These are phyloP conservation scores for Pistacia atlantica DNA, from an alignment of 345 rosid genomes.

Conservation along the genomic window DNA sequence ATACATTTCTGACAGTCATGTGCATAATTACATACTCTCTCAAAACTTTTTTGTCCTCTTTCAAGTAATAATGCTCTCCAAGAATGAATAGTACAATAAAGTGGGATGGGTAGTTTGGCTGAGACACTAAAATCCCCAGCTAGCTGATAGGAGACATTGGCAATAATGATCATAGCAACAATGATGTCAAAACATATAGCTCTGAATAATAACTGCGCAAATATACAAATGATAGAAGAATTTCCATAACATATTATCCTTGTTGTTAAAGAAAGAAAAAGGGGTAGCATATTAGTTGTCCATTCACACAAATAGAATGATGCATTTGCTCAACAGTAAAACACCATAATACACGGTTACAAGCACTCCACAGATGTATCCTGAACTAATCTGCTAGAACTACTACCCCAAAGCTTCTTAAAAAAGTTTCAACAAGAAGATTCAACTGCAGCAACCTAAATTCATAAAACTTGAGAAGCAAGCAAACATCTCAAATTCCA, in stretches of 20 bases:
- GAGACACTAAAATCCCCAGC: no score
- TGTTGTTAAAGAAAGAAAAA: neutral
- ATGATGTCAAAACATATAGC: no score
- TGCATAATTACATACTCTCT: neutral
- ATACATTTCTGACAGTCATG: neutral
- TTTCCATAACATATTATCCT: no score
- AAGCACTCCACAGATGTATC: neutral
- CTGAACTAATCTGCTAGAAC: neutral
- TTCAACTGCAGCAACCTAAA: neutral
- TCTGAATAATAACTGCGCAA: no score
- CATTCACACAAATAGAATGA: neutral
- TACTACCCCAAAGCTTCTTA: neutral
- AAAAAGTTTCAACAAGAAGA: neutral
- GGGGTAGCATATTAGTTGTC: neutral
- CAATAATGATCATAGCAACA: no score
- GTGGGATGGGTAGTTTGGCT: no score
- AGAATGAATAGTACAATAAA: no score
- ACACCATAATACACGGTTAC: neutral
- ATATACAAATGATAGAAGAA: no score
- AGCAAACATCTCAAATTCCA: no score
- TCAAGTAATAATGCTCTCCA: neutral
- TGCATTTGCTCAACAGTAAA: neutral
- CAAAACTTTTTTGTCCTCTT: no score
- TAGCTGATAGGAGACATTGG: no score
- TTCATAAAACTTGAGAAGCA: neutral